Base-by-base conservation (phyloP, 1,284 basidiomycete genomes). In the Tylopilus sp. region DNA sequence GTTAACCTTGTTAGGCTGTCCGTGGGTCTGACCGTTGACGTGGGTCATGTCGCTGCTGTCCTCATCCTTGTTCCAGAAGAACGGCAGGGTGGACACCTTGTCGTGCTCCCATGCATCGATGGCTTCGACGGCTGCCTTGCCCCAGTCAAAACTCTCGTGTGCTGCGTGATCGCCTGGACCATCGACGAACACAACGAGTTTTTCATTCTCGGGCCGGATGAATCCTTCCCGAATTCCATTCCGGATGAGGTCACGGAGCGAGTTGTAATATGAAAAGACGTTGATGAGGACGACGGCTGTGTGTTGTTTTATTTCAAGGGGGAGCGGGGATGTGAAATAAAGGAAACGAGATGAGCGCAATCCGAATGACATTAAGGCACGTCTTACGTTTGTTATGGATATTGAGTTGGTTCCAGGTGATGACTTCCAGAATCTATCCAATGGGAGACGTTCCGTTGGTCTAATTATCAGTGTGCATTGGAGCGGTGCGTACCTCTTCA, bases 341-440 rank as follows among this genome's bases (percentile, higher is more conserved):
- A 12, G 2, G 26, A 35, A 20, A 4, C 12, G 7, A 42, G n/a
- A 51, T 33, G 36, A 55, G 48, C 26, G 15, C 7, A 44, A 18
- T 35, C 26, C 17, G 20, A 15, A 9, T 15, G 12, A 44, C 26
- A 50, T 58, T 28, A 44, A 47, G 47, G 52, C 4, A 56, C 45
- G 24, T 62, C 80, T 54, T 62, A 89, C 88, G 89, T 73, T 92
- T 92, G 46, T 78, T 75, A 66, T 95, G 93, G 52, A 96, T 92
- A 18, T 90, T 90, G 15, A 96, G 71, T 65, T 94, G 89, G 9
- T 83, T 85, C 94, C 94, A 97, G 3, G 93, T 94, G 35, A 86
- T 79, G 57, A 91, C 93, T 70, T 96, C 94, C 44, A 96, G 70
- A 21, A 93, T 73, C 86, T 90, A 56, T 5, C 20, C 34, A 47